Conservation (phyloP, 2,329 filamentous ascomycete species). For the Venturia oleaginea region DNA sequence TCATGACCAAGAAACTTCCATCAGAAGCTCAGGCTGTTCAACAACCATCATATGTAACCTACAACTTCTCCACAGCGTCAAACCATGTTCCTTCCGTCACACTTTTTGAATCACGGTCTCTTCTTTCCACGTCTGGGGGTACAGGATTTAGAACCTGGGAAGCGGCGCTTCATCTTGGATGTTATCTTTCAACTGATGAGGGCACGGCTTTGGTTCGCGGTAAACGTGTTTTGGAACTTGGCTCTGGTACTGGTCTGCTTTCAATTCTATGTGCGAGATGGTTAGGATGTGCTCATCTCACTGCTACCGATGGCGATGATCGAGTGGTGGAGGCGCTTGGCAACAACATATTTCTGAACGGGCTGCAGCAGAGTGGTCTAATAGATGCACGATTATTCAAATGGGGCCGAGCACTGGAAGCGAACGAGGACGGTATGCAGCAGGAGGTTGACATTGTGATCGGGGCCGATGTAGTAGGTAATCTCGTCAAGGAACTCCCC, state of each 20-base stretch:
- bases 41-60: conserved; percentile 67
- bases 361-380: conserved; percentile 33
- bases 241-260: conserved; percentile 67
- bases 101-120: conserved; percentile 57
- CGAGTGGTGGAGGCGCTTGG: conserved; percentile 59
- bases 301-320: conserved; percentile 66
- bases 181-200: conserved; percentile 46
- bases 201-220: conserved; percentile 41
- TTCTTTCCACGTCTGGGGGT: conserved; percentile 62
- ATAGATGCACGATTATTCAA: conserved; percentile 47
- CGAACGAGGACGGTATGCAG: conserved; percentile 29
- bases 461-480: conserved; percentile 59
- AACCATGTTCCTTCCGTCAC: conserved; percentile 37
- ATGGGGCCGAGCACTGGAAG: conserved; percentile 57
- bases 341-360: conserved; percentile 61
- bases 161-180: conserved; percentile 63
- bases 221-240: conserved; percentile 60
- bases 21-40: conserved; percentile 58
- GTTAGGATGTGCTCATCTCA: conserved; percentile 49
- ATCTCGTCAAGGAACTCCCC: conserved; percentile 1
- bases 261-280: conserved; percentile 65
- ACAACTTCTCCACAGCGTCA: conserved; percentile 33
- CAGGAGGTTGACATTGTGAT: conserved; percentile 55
- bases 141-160: conserved; percentile 78
- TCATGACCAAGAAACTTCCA: conserved; percentile 56